Evolutionary conservation across 2,329 filamentous ascomycete genomes (phyloP), one percentile per base, ranked within the genome.

Genomic region (Emergomyces pasteurianus): DNA sequence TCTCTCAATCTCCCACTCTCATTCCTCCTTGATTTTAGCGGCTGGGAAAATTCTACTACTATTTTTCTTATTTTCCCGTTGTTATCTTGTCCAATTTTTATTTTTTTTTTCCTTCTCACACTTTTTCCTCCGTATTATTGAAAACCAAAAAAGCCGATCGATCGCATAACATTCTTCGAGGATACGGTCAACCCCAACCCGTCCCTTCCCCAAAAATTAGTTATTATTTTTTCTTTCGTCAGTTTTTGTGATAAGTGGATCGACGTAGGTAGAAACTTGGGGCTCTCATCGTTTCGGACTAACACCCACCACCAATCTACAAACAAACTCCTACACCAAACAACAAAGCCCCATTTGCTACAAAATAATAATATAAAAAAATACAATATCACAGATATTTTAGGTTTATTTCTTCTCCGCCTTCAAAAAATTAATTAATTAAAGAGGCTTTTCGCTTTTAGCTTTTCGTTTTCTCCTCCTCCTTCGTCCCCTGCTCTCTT

Each of bases 11-110:
- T 46, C 36, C 63, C 58, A 61, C 59, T 56, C 54, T 46, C 54
- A 14, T 57, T 57, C 54, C 54, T 31, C 54, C 54, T 57, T 46
- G 54, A 57, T 57, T 57, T 57, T 54, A 54, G 52, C 52, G 52
- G 52, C 52, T 40, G 52, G 52, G 52, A 53, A 54, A 38, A 31
- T 54, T 54, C 26, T 18, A 34, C 31, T 38, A 38, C n/a, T 55
- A 55, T 42, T 43, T 31, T 21, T 43, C 31, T 34, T 46, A n/a
- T 34, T 46, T 46, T 57, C 16, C 8, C 21, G 58, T 58, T 58
- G 59, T 65, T 60, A 62, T 62, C 52, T 36, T 54, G 10, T 54
- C 18, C 28, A 36, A 21, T 16, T 38, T 38, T 36, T 34, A 8
- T 9, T 36, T 36, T 36, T 8, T 36, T 36, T 36, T 36, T 36